Conservation (phyloP, 2,329 filamentous ascomycete species). For the Hortaea sp. region DNA sequence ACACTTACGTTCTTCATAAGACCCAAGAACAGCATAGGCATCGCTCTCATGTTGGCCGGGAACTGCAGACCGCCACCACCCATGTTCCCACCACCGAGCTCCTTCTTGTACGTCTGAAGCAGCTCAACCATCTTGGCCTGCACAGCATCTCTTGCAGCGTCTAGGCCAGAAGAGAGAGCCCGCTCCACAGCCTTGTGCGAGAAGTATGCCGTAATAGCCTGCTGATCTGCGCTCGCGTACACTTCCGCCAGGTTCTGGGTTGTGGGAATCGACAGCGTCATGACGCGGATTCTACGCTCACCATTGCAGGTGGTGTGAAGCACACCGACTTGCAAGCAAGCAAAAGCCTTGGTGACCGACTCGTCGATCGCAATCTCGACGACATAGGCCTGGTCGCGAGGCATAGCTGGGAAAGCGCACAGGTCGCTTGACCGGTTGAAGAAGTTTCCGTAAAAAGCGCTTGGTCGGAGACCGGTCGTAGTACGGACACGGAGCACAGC, state of each 20-base stretch:
- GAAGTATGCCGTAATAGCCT: conserved; percentile 87
- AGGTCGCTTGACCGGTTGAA: conserved; percentile 97
- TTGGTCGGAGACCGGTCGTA: conserved; percentile 90
- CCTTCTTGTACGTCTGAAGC: conserved; percentile 91
- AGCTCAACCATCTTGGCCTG: conserved; percentile 89
- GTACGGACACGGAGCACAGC: conserved; percentile 91
- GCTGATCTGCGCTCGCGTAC: conserved; percentile 90
- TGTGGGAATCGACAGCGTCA: conserved; percentile 87
- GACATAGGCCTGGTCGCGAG: conserved; percentile 92
- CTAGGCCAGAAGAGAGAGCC: conserved; percentile 72
- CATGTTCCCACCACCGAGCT: conserved; percentile 90
- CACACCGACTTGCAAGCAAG: conserved; percentile 88
- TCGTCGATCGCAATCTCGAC: conserved; percentile 98
- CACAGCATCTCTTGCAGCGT: conserved; percentile 80
- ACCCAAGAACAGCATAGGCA: conserved; percentile 85
- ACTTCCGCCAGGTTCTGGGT: conserved; percentile 83
- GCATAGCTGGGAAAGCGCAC: conserved; percentile 95
- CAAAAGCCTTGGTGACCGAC: conserved; percentile 78
- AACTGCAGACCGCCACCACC: conserved; percentile 86
- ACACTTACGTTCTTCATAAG: conserved; percentile 81
- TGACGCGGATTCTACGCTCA: conserved; percentile 84
- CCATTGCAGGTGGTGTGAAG: conserved; percentile 97
- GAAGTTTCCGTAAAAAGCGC: conserved; percentile 98
- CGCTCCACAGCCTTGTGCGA: conserved; percentile 96
- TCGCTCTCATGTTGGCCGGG: conserved; percentile 77